Percentiles rank a stretch among this genome's conserved stretches.
phyloP scores from a whole-genome alignment of 495 filamentous ascomycete species.

The Hyaloscypha bicolor region DNA sequence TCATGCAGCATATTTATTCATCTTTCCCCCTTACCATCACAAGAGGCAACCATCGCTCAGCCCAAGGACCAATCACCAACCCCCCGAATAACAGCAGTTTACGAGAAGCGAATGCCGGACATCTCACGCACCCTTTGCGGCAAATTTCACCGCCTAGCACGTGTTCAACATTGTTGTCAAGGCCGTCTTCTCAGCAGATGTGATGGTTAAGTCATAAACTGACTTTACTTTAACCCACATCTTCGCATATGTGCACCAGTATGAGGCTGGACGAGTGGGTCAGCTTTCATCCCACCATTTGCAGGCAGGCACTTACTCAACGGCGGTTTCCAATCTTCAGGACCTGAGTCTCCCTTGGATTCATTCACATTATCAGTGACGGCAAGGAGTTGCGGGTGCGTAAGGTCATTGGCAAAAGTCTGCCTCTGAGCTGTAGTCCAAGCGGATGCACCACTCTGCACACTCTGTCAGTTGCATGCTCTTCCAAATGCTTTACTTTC shows the following conservation, averaged over 20 bases:
- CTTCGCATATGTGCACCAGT: slow-evolving; percentile 73
- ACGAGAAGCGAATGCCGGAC: no score
- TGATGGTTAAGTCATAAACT: slow-evolving; percentile 60
- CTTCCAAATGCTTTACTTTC: no score
- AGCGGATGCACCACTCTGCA: slow-evolving; percentile 41
- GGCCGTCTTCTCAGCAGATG: slow-evolving; percentile 61
- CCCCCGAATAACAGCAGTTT: no score
- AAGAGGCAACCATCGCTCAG: no score
- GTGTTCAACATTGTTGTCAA: slow-evolving; percentile 64
- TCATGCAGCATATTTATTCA: no score
- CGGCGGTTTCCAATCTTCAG: slow-evolving; percentile 74
- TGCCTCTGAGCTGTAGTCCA: slow-evolving; percentile 67
- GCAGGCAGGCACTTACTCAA: slow-evolving; percentile 43
- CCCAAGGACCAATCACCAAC: no score
- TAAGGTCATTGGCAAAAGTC: slow-evolving; percentile 72
- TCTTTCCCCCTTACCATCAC: no score
- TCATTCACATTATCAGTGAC: slow-evolving; percentile 77
- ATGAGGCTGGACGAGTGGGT: slow-evolving; percentile 41
- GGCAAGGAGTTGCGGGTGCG: slow-evolving; percentile 68
- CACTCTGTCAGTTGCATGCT: no score
- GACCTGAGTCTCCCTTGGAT: slow-evolving; percentile 66
- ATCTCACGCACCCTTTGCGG: no score
- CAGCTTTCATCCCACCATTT: neutral
- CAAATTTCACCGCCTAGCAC: slow-evolving; percentile 45
- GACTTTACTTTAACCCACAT: slow-evolving; percentile 74